Conservation (phyloP, 331 rosid genomes). For the Quercus lobata region DNA sequence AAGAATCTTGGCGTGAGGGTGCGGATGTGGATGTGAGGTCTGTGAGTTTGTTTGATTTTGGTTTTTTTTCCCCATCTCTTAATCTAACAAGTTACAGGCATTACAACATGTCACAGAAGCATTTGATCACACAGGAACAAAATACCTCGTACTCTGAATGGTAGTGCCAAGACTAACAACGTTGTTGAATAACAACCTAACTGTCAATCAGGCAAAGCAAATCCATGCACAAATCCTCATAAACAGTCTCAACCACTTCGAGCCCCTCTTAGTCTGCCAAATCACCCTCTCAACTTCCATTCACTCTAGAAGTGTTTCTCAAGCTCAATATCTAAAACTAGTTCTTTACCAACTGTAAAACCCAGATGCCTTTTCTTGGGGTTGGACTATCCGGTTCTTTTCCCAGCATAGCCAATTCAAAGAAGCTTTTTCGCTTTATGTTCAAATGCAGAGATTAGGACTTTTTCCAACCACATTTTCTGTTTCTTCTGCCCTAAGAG, state of each 20-base stretch:
- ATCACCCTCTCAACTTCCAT: conserved; percentile 13
- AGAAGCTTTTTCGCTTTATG: conserved; percentile 53
- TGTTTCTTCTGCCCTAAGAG: conserved; percentile 62
- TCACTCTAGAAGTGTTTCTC: conserved; percentile 25
- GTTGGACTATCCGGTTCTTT: conserved; percentile 60
- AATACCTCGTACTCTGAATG: conserved; percentile 1
- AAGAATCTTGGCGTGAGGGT: too few species aligned
- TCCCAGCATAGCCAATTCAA: conserved; percentile 55
- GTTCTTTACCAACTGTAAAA: conserved; percentile 40
- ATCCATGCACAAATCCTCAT: conserved; percentile 22
- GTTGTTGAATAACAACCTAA: conserved; percentile 5
- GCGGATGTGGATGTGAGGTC: too few species aligned
- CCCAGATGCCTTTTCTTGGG: conserved; percentile 70
- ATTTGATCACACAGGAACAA: neutral
- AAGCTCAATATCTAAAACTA: conserved; percentile 33
- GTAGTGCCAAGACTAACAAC: conserved; percentile 2
- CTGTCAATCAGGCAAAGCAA: conserved; percentile 26
- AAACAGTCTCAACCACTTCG: conserved; percentile 20
- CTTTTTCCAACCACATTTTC: conserved; percentile 54
- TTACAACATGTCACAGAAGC: neutral
- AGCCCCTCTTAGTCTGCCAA: conserved; percentile 18
- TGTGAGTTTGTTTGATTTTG: too few species aligned
- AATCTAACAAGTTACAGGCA: neutral
- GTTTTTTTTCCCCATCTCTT: too few species aligned
- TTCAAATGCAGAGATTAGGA: conserved; percentile 55